Evolutionary conservation across 108 stramenopile species (phyloP).

Genomic region (Pseudonitzschia multistriata): DNA sequence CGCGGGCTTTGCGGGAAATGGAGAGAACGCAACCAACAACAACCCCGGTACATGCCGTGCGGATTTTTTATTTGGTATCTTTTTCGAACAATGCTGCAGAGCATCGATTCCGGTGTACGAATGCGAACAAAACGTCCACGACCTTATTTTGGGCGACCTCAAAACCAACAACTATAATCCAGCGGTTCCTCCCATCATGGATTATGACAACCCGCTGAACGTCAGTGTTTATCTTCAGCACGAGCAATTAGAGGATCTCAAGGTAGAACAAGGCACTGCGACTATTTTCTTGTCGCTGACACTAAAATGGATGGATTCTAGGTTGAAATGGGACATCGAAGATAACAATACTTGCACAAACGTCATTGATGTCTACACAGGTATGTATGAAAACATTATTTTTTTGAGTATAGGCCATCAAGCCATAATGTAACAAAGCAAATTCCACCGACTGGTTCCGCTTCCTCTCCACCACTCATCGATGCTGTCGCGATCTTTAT

Average conservation of each 20-base stretch:
- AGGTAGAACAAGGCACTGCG: background rate
- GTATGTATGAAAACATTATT: too few relatives aligned
- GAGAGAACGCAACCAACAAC: background rate
- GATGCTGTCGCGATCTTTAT: too few relatives aligned
- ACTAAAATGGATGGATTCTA: constrained; percentile 18
- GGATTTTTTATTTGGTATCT: background rate
- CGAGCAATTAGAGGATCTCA: background rate
- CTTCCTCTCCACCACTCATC: too few relatives aligned
- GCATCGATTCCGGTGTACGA: constrained; percentile 14
- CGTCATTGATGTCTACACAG: background rate
- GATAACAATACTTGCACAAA: constrained; percentile 13
- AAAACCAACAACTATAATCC: constrained; percentile 4
- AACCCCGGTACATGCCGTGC: background rate
- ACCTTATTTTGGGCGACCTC: background rate
- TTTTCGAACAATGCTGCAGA: constrained; percentile 10
- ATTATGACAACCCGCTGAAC: background rate
- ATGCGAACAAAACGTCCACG: constrained; percentile 19
- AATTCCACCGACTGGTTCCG: too few relatives aligned
- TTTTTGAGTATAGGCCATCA: too few relatives aligned
- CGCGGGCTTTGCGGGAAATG: background rate
- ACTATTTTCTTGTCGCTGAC: background rate
- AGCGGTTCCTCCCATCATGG: constrained; percentile 25
- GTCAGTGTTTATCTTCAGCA: background rate
- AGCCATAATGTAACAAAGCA: too few relatives aligned
- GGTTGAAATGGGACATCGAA: constrained; percentile 17